Evolutionary conservation across 257 asterid species (phyloP).

Genomic region (Przewalskia tangutica): DNA sequence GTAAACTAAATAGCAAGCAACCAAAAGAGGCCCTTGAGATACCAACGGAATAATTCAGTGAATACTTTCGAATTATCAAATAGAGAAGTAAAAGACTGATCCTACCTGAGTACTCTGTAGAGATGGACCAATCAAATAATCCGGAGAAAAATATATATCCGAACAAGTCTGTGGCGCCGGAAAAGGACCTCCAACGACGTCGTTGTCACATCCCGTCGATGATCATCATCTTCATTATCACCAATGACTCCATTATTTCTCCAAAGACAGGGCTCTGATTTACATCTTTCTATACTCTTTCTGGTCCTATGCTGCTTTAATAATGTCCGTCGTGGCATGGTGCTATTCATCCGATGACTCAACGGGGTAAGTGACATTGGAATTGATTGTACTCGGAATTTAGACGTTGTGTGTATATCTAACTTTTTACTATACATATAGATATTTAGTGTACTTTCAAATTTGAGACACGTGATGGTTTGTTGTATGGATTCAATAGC

Average conservation of each 20-base stretch:
- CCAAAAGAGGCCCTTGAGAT: neutral
- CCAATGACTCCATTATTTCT: neutral
- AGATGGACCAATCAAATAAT: slow-evolving; percentile 13
- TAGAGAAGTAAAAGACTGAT: neutral
- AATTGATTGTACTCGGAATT: neutral
- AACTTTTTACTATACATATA: too few species aligned
- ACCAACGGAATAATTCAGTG: too few species aligned
- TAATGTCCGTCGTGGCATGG: neutral
- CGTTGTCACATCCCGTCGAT: neutral
- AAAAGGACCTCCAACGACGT: slow-evolving; percentile 25
- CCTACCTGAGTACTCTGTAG: slow-evolving; percentile 9
- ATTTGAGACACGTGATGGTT: too few species aligned
- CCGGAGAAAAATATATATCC: slow-evolving; percentile 29
- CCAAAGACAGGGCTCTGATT: slow-evolving; percentile 35
- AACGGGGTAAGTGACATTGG: neutral
- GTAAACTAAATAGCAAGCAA: neutral
- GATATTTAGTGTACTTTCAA: too few species aligned
- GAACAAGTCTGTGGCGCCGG: slow-evolving; percentile 42
- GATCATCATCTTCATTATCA: slow-evolving; percentile 4
- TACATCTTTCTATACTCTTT: slow-evolving; percentile 22
- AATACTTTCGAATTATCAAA: neutral
- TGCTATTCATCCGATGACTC: slow-evolving; percentile 9
- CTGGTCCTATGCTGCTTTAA: slow-evolving; percentile 5
- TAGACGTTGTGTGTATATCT: neutral
- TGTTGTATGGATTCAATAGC: too few species aligned